Conservation (phyloP, 164 flowering plant genomes). For the Taxillus chinensis region DNA sequence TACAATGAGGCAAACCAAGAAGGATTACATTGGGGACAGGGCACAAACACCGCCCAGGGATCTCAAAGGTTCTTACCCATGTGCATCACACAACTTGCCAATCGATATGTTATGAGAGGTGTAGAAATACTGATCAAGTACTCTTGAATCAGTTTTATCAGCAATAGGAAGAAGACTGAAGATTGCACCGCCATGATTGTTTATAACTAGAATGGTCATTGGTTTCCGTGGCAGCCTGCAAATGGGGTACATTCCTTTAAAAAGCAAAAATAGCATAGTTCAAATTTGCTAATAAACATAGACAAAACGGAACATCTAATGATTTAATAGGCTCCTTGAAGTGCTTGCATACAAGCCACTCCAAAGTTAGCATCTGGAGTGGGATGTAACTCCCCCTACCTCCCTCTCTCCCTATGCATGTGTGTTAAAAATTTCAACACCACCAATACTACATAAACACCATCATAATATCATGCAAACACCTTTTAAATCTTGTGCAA, state of each 20-base stretch:
- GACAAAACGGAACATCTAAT: neutral
- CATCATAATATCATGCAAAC: too few relatives aligned
- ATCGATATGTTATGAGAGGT: slow-evolving; percentile 68
- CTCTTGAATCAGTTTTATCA: slow-evolving; percentile 30
- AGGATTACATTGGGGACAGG: too few relatives aligned
- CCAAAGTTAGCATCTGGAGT: too few relatives aligned
- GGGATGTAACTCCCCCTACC: too few relatives aligned
- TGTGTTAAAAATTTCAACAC: too few relatives aligned
- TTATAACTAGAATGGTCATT: slow-evolving; percentile 64
- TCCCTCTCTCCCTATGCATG: too few relatives aligned
- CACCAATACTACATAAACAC: too few relatives aligned
- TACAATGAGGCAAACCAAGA: too few relatives aligned
- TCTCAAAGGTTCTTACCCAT: slow-evolving; percentile 48
- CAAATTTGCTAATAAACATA: neutral
- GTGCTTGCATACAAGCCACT: too few relatives aligned
- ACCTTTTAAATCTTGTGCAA: too few relatives aligned
- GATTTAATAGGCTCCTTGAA: neutral
- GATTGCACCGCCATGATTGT: slow-evolving; percentile 96
- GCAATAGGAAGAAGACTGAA: slow-evolving; percentile 94
- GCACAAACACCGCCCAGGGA: too few relatives aligned
- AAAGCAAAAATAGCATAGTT: neutral
- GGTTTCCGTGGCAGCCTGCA: slow-evolving; percentile 71
- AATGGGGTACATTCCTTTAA: neutral
- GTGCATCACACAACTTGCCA: slow-evolving; percentile 61
- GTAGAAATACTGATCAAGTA: slow-evolving; percentile 68